These are phyloP conservation scores for Wickerhamiella galacta DNA, from an alignment of 805 yeast genomes.

Conservation along the genomic window DNA sequence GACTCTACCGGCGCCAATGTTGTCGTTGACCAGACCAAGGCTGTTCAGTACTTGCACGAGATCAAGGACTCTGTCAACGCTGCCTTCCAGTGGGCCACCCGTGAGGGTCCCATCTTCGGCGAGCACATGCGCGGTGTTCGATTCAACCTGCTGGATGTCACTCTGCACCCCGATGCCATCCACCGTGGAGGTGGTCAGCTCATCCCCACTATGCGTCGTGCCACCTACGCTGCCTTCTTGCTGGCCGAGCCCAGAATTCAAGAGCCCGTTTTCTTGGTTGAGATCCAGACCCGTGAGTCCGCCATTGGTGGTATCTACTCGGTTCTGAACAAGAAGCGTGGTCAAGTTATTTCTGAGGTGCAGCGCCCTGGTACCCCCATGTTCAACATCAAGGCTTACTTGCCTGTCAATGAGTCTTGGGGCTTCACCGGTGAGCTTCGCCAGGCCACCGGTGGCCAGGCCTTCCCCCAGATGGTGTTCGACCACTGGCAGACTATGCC, in stretches of 20 bases:
- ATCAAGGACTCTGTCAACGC: slow-evolving; percentile 99
- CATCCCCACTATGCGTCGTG: slow-evolving; percentile 99
- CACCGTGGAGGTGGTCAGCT: slow-evolving; percentile 99
- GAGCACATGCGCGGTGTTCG: slow-evolving; percentile 93
- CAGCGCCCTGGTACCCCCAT: slow-evolving; percentile 99
- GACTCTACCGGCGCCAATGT: slow-evolving; percentile 98
- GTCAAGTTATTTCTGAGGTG: slow-evolving; percentile 98
- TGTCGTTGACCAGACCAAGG: slow-evolving; percentile 99
- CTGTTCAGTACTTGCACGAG: slow-evolving; percentile 96
- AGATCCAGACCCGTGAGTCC: slow-evolving; percentile 97
- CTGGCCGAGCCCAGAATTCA: slow-evolving; percentile 98
- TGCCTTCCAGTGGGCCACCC: slow-evolving; percentile 99
- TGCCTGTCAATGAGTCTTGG: slow-evolving; percentile 99
- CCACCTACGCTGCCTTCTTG: slow-evolving; percentile 92
- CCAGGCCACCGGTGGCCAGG: slow-evolving; percentile 99
- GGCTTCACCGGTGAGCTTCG: slow-evolving; percentile 99
- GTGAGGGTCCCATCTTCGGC: slow-evolving; percentile 98
- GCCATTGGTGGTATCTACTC: slow-evolving; percentile 99
- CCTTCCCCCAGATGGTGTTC: slow-evolving; percentile 99
- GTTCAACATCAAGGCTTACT: slow-evolving; percentile 98
- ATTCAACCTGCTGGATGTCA: slow-evolving; percentile 96
- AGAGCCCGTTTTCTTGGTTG: slow-evolving; percentile 98
- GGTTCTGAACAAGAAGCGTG: slow-evolving; percentile 93
- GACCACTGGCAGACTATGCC: slow-evolving; percentile 91
- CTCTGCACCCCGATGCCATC: slow-evolving; percentile 99